Percentiles rank a stretch among this genome's conserved stretches.
These are phyloP conservation scores for Herpetospermum pedunculosum DNA, from an alignment of 306 rosid genomes.

Conservation along the genomic window DNA sequence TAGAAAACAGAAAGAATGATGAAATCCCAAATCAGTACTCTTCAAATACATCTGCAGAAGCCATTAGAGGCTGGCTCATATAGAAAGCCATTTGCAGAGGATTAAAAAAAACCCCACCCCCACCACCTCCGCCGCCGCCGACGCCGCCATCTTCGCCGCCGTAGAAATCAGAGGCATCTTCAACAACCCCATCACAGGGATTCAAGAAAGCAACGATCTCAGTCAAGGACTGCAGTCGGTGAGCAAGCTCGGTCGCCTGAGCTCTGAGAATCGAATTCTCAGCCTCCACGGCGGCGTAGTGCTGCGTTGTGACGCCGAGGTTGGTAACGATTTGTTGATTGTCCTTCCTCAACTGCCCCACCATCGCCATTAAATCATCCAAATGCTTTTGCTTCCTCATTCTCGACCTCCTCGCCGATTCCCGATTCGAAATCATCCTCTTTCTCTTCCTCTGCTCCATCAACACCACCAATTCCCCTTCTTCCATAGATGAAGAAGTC, in stretches of 20 bases:
- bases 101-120: not conserved
- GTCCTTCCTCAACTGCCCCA: slow-evolving; percentile 46
- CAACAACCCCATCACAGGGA: slow-evolving; percentile 11
- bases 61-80: slow-evolving; percentile 56
- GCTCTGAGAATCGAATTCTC: slow-evolving; percentile 76
- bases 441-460: slow-evolving; percentile 86
- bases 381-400: slow-evolving; percentile 91
- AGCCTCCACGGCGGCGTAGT: slow-evolving; percentile 46
- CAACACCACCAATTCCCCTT: slow-evolving; percentile 40
- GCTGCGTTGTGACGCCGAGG: slow-evolving; percentile 46
- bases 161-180: not conserved
- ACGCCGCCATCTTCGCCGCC: not conserved
- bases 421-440: slow-evolving; percentile 90
- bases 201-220: slow-evolving; percentile 41
- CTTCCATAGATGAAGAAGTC: slow-evolving; percentile 23
- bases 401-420: slow-evolving; percentile 78
- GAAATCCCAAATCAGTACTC: slow-evolving; percentile 10
- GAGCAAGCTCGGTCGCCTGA: slow-evolving; percentile 47
- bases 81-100: not conserved
- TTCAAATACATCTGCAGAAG: slow-evolving; percentile 43
- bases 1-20: not conserved
- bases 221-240: slow-evolving; percentile 51
- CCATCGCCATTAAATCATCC: slow-evolving; percentile 68
- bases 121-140: not conserved
- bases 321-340: slow-evolving; percentile 55